These are phyloP conservation scores for Rhodomyrtus psidioides DNA, from an alignment of 441 rosid species.

Conservation along the genomic window DNA sequence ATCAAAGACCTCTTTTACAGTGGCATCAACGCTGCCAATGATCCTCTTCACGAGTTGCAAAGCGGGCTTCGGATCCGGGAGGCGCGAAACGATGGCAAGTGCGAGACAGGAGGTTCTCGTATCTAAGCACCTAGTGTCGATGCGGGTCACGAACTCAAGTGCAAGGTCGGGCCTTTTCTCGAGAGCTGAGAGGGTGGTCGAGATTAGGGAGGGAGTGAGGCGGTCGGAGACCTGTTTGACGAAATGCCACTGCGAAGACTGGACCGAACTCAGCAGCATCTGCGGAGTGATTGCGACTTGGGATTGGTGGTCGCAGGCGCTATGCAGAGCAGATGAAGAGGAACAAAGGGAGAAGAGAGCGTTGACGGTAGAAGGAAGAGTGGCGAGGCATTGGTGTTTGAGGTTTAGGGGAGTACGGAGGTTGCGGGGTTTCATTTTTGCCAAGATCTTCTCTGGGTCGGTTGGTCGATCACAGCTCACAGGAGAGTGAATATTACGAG, in stretches of 20 bases:
- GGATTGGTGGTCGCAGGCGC: neutral
- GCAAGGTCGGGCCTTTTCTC: conserved; percentile 52
- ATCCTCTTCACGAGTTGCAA: conserved; percentile 42
- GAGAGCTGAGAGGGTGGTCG: conserved; percentile 38
- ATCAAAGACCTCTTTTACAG: conserved; percentile 34
- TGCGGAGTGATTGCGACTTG: conserved; percentile 6
- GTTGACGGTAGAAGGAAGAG: neutral
- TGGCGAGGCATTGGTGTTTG: neutral
- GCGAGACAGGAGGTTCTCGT: conserved; percentile 55
- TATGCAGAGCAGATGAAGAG: conserved; percentile 16
- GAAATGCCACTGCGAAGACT: conserved; percentile 72
- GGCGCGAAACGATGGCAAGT: conserved; percentile 44
- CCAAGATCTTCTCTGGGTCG: neutral
- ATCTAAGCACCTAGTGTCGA: conserved; percentile 33
- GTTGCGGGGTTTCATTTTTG: conserved; percentile 13
- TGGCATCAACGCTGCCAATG: conserved; percentile 6
- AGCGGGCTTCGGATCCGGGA: conserved; percentile 45
- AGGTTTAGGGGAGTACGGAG: conserved; percentile 2
- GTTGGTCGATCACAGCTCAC: neutral
- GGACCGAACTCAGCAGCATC: conserved; percentile 11
- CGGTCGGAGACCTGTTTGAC: conserved; percentile 47
- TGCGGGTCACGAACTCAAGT: conserved; percentile 29
- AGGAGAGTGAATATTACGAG: neutral
- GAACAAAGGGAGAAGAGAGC: conserved; percentile 1
- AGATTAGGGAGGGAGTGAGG: conserved; percentile 32